Evolutionary conservation across 2,329 filamentous ascomycete genomes (phyloP).

Genomic region (Microdochium paspali): DNA sequence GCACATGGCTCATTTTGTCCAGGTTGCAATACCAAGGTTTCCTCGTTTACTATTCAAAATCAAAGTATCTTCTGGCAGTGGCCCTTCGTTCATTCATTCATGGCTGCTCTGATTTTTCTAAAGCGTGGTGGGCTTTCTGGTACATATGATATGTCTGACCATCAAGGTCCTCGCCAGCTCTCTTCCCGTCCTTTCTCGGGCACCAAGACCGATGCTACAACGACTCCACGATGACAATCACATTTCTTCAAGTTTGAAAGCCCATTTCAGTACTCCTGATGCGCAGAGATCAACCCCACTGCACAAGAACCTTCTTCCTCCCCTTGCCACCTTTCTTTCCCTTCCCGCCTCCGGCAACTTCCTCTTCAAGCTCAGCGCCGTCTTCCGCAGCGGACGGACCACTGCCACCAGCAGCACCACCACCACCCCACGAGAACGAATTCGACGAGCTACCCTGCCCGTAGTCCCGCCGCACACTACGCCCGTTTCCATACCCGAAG

Average conservation of each 20-base stretch:
- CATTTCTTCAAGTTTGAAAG: not conserved
- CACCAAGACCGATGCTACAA: no score
- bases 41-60: no score
- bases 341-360: constrained; percentile 21
- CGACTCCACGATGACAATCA: no score
- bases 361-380: constrained; percentile 2
- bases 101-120: no score
- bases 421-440: constrained; percentile 43
- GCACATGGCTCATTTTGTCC: no score
- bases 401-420: constrained; percentile 12
- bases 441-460: constrained; percentile 24
- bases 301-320: constrained; percentile 52
- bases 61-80: no score
- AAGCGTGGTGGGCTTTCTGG: not conserved
- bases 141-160: no score
- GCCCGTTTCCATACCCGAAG: constrained; percentile 49
- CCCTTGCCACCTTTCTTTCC: constrained; percentile 49
- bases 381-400: constrained; percentile 1
- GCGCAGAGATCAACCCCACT: constrained; percentile 46
- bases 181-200: not conserved
- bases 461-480: constrained; percentile 45
- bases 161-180: not conserved
- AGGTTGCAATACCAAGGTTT: no score
- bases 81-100: no score
- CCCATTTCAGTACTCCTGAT: not conserved